Base-by-base conservation (phyloP, 331 rosid genomes). In the Quercus tomentella region DNA sequence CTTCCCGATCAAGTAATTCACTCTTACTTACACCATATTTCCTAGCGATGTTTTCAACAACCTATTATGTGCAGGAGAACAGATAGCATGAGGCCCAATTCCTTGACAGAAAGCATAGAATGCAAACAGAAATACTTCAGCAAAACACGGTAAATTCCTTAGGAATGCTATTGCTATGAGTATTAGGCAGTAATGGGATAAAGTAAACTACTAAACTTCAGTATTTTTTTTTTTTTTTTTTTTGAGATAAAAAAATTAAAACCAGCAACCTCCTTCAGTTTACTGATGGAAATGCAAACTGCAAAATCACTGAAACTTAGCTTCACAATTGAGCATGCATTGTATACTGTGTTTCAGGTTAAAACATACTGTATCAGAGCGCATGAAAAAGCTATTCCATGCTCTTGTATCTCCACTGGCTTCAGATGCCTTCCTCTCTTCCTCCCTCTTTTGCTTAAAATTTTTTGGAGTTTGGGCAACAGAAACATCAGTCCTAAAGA, bases 321-420 rank as follows among this genome's bases (percentile, higher is more conserved):
- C 41, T 58, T 63, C 54, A 70, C 80, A 82, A 70, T 78, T 85
- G 25, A 67, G 25, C 18, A 67, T 31, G 35, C 25, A 68, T 17
- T 17, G 49, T 12, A 69, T 67, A 73, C 75, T 6, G 33, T 62
- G 66, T 25, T 35, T 71, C 80, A 81, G 76, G 71, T 51, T 35
- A 51, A 25, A 70, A 65, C 94, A 83, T 93, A 96, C 99, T 10
- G 98, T 88, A 76, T 96, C 99, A 80, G 97, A 72, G 56, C 93
- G 94, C 96, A 96, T 91, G 89, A 86, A 96, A 78, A 96, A 87
- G 85, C 92, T 90, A 82, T 96, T 96, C 99, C 98, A 96, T 75
- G 96, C 98, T 89, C 85, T 88, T 72, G 97, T 90, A 81, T 96
- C 89, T 56, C 99, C 99, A 63, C 96, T 83, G 61, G 96, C 98